Percentiles rank a stretch among this genome's conserved stretches.
These are phyloP conservation scores for Vairimorpha ceranae DNA, from an alignment of 371 early-diverging fungal genomes.

Conservation along the genomic window DNA sequence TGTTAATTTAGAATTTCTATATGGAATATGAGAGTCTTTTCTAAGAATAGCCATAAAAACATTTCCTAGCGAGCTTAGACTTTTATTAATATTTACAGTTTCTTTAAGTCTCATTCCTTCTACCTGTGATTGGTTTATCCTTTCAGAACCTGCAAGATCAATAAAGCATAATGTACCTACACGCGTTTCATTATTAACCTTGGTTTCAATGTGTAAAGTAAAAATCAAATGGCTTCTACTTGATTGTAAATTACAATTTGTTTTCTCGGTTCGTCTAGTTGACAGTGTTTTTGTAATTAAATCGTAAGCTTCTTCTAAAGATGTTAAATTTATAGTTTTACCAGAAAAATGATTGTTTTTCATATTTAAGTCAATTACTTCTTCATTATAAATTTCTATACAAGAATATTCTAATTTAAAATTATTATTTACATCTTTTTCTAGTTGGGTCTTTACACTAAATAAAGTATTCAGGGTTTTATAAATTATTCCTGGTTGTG, in stretches of 20 bases:
- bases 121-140: conserved; percentile 74
- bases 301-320: conserved; percentile 2
- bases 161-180: conserved; percentile 78
- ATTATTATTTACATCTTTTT: conserved; percentile 73
- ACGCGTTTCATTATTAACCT: conserved; percentile 68
- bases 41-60: conserved; percentile 74
- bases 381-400: conserved; percentile 91
- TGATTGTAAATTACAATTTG: conserved; percentile 82
- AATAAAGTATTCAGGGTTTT: conserved; percentile 80
- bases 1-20: conserved; percentile 89
- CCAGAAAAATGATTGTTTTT: conserved; percentile 73
- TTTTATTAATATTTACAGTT: conserved; percentile 89
- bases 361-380: conserved; percentile 70
- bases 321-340: conserved; percentile 67
- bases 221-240: conserved; percentile 76
- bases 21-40: conserved; percentile 78
- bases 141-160: conserved; percentile 98
- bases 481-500: conserved; percentile 65
- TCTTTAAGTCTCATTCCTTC: conserved; percentile 82
- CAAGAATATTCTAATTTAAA: conserved; percentile 75
- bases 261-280: conserved; percentile 78
- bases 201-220: conserved; percentile 70
- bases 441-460: conserved; percentile 73
- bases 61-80: conserved; percentile 78
- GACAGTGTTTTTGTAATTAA: conserved; percentile 63